Conservation (phyloP, 352 stramenopile species). For the Plasmopara muralis region DNA sequence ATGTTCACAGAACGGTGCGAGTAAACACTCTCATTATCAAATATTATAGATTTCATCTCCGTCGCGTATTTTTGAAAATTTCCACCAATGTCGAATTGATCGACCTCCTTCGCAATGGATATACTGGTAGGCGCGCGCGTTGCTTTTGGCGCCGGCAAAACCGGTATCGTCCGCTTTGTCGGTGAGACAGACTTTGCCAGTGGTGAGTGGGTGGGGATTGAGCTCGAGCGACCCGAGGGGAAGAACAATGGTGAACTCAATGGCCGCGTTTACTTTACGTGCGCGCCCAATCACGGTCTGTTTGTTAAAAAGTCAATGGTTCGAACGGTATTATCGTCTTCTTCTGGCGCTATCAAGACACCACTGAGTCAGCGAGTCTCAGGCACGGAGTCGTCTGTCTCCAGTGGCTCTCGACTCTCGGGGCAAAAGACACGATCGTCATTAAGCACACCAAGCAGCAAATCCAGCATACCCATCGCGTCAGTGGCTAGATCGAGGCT, state of each 20-base stretch:
- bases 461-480: conserved; percentile 5
- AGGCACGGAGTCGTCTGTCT: conserved; percentile 11
- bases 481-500: conserved; percentile 14
- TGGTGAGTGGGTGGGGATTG: conserved; percentile 78
- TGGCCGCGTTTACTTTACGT: conserved; percentile 75
- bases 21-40: too few species aligned
- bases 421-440: conserved; percentile 14
- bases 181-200: conserved; percentile 71
- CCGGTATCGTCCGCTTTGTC: conserved; percentile 65
- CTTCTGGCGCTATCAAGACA: conserved; percentile 25
- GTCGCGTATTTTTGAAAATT: too few species aligned
- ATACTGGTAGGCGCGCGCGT: conserved; percentile 57
- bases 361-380: conserved; percentile 33
- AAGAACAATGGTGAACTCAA: conserved; percentile 86
- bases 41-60: too few species aligned
- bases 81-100: not conserved
- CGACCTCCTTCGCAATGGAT: conserved; percentile 22
- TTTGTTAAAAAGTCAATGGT: conserved; percentile 57
- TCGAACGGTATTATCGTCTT: conserved; percentile 23
- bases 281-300: conserved; percentile 56
- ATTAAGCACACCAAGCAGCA: conserved; percentile 13
- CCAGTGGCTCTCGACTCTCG: conserved; percentile 12
- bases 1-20: not conserved
- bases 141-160: conserved; percentile 62
- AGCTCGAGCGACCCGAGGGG: conserved; percentile 68